A percentile compares a stretch with the other conserved stretches of the same genome.
These are phyloP conservation scores for Alternaria viburni DNA, from an alignment of 2,329 filamentous ascomycete species.

Conservation along the genomic window DNA sequence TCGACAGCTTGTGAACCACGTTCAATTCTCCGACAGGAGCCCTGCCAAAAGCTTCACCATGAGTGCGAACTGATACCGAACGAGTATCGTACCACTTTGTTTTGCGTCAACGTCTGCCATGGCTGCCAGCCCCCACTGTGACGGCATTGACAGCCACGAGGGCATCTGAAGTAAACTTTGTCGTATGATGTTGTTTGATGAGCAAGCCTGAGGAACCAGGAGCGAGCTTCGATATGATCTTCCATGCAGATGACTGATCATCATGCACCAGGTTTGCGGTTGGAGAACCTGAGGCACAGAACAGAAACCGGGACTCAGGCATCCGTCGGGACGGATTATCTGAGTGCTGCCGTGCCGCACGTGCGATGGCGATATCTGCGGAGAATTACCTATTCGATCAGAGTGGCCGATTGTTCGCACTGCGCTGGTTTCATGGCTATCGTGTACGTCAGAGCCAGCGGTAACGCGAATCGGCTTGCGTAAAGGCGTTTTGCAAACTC, in stretches of 20 bases:
- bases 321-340: conserved; percentile 34
- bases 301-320: conserved; percentile 41
- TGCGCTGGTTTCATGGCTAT: conserved; percentile 1
- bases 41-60: conserved; percentile 19
- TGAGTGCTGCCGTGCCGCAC: conserved; percentile 11
- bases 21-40: conserved; percentile 12
- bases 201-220: conserved; percentile 20
- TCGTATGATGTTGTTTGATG: conserved; percentile 48
- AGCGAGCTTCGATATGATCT: conserved; percentile 19
- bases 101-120: conserved; percentile 36
- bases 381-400: conserved; percentile 13
- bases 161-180: conserved; percentile 42
- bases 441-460: neutral
- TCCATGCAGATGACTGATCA: conserved; percentile 14
- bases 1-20: neutral
- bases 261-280: conserved; percentile 9
- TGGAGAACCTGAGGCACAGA: conserved; percentile 32
- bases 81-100: conserved; percentile 43
- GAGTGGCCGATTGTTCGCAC: neutral
- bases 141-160: conserved; percentile 23
- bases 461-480: neutral
- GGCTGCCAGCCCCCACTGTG: conserved; percentile 5
- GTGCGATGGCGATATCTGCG: conserved; percentile 1
- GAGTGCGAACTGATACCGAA: conserved; percentile 30
- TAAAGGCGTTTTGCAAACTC: neutral